phyloP scores from a whole-genome alignment of 805 yeast species.

The Pichia membranifaciens region DNA sequence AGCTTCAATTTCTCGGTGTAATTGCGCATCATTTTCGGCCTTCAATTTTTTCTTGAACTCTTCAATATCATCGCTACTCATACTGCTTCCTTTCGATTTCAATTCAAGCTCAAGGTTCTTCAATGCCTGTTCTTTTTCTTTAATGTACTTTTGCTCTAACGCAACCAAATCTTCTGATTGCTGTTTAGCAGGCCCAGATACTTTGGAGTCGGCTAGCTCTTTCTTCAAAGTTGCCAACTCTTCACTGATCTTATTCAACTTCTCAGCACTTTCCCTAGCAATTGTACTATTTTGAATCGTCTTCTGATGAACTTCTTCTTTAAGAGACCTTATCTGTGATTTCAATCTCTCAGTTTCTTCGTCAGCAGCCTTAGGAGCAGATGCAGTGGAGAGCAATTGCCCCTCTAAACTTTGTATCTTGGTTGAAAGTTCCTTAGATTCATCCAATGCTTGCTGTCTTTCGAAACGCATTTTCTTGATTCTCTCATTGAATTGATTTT shows the following conservation, averaged over 20 bases:
- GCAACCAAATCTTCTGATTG: conserved; percentile 13
- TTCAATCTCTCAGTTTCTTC: conserved; percentile 18
- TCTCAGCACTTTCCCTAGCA: conserved; percentile 3
- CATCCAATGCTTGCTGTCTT: conserved; percentile 15
- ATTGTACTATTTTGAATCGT: conserved; percentile 8
- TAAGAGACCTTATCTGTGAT: conserved; percentile 15
- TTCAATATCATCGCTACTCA: conserved; percentile 21
- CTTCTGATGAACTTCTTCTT: conserved; percentile 15
- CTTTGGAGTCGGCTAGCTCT: not conserved
- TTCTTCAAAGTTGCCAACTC: conserved; percentile 5
- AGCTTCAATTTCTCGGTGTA: conserved; percentile 26
- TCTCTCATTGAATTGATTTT: conserved; percentile 28
- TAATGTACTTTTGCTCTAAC: conserved; percentile 15
- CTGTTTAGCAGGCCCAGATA: not conserved
- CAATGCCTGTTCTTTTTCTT: conserved; percentile 19
- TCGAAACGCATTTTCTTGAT: conserved; percentile 25
- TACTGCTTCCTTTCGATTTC: conserved; percentile 12
- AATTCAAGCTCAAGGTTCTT: conserved; percentile 19
- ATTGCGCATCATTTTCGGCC: conserved; percentile 27
- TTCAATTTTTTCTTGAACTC: conserved; percentile 17
- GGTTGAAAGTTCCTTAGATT: conserved; percentile 14
- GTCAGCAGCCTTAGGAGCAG: conserved; percentile 3
- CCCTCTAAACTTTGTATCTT: conserved; percentile 19
- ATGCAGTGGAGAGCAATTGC: conserved; percentile 7
- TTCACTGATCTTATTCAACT: not conserved